phyloP scores from a whole-genome alignment of 129 eudicot genomes.

The Escallonia herrerae region DNA sequence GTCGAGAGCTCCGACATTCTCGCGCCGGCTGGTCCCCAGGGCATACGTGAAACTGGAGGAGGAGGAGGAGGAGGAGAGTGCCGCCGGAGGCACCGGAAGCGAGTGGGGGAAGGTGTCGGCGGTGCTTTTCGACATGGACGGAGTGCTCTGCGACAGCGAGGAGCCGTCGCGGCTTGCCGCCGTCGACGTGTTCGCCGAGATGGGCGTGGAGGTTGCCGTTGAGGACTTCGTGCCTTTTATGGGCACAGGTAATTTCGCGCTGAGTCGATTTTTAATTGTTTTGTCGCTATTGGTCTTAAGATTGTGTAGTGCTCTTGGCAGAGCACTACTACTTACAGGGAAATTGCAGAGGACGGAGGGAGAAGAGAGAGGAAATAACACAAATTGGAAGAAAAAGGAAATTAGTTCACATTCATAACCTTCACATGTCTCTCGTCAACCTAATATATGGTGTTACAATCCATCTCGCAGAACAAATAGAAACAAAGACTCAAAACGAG shows the following conservation, averaged over 20 bases:
- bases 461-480: too few species aligned
- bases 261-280: too few species aligned
- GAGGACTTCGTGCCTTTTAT: conserved; percentile 87
- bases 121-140: conserved; percentile 97
- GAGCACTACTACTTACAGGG: too few species aligned
- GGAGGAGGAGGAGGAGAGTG: conserved; percentile 26
- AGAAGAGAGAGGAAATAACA: too few species aligned
- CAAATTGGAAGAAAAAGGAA: too few species aligned
- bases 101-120: conserved; percentile 94
- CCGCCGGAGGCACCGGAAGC: conserved; percentile 14
- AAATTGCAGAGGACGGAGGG: too few species aligned
- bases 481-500: too few species aligned
- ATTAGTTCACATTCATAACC: too few species aligned
- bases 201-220: conserved; percentile 76
- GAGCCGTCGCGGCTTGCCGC: conserved; percentile 74
- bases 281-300: too few species aligned
- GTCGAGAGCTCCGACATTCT: conserved; percentile 7
- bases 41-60: conserved; percentile 37
- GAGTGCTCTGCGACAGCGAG: conserved; percentile 96
- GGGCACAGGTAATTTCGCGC: conserved; percentile 62
- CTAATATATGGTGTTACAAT: too few species aligned
- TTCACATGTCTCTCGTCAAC: too few species aligned
- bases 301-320: too few species aligned
- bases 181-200: conserved; percentile 83
- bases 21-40: conserved; percentile 20